A percentile compares a stretch with the other conserved stretches of the same genome.
Conservation (phyloP, 2,329 filamentous ascomycete genomes). For the Aspergillus neoniger region DNA sequence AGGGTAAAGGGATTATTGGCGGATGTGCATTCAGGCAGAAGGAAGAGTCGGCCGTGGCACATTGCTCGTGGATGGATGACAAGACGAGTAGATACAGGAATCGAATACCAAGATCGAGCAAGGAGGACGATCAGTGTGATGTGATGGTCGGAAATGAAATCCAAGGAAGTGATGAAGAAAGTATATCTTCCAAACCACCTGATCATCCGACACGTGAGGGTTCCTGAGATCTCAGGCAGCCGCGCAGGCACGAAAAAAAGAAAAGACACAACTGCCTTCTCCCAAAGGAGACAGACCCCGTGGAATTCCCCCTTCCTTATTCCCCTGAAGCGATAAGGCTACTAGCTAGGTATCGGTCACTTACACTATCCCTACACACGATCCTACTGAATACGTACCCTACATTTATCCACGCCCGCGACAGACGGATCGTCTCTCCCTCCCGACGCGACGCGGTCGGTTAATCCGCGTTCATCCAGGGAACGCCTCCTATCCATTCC, state of each 20-base stretch:
- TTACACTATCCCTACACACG: neutral
- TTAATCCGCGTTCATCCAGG: neutral
- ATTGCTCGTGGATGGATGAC: neutral
- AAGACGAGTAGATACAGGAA: neutral
- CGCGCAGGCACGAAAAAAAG: neutral
- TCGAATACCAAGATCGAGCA: neutral
- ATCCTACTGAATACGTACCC: neutral
- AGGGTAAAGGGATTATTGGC: neutral
- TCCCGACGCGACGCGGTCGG: neutral
- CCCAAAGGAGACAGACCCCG: no score
- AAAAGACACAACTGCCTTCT: no score
- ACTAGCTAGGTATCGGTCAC: neutral
- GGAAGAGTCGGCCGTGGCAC: neutral
- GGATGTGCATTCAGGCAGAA: neutral
- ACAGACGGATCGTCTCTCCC: neutral
- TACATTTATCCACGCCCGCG: neutral
- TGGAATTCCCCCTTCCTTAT: neutral
- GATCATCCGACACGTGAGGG: neutral
- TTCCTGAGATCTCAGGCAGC: constrained; percentile 4
- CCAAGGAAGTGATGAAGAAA: neutral
- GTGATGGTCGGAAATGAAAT: neutral
- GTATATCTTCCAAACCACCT: neutral
- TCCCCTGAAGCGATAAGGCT: neutral
- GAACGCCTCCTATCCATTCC: neutral
- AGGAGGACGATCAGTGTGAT: neutral